Evolutionary conservation across 2,329 filamentous ascomycete species (phyloP), one percentile per base, ranked within the genome.

Genomic region (Fusarium denticulatum): DNA sequence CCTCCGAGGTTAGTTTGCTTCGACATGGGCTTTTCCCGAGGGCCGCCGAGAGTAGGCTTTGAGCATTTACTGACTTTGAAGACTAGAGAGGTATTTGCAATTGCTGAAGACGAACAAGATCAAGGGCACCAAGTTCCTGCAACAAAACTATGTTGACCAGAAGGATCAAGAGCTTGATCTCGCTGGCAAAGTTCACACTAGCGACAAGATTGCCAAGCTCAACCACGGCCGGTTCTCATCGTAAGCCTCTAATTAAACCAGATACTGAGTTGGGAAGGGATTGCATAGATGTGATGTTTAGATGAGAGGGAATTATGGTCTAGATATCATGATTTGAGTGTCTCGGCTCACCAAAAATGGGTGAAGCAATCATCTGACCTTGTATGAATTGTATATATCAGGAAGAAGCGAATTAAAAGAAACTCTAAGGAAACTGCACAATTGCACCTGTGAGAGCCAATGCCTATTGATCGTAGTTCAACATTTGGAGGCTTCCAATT

Each of bases 51-150:
- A 30, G 34, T 43, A 46, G 28, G 45, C 58, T 36, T 40, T 37
- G 67, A 60, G 47, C 60, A 55, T 39, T 24, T n/a, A 39, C 77
- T 77, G 36, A 76, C 61, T 37, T 59, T 24, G 42, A 32, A 3
- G 22, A 60, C 47, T 81, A 95, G 93, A 95, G 82, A 90, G 92
- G 80, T 96, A 96, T 81, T 87, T 96, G 72, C 88, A 94, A 83
- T 86, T 96, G 76, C 85, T 96, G 77, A 92, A 93, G 84, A 88
- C 92, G 73, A 88, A 92, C 79, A 93, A 93, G 84, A 88, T 96
- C 81, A 92, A 90, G 85, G 94, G 94, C 67, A 94, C 93, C 82
- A 86, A 94, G 73, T 95, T 94, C 78, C 85, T 94, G 80, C 93
- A 95, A 84, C 91, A 93, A 81, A 94, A 95, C 85, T 94, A 94